Base-by-base conservation (phyloP, 2,329 filamentous ascomycete species). In the Periconia sp. region DNA sequence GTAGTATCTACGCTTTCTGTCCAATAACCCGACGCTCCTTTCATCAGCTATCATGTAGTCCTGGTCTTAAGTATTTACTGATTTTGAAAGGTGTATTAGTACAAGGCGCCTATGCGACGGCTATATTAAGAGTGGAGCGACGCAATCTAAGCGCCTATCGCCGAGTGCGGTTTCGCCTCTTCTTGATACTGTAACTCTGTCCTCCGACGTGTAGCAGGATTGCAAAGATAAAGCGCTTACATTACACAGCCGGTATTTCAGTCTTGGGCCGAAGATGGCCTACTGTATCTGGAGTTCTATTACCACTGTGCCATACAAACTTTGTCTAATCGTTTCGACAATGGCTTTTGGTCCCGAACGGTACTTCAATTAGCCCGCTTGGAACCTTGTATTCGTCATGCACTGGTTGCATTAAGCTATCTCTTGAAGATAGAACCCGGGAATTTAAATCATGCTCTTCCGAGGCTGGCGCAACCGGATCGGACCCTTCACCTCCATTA, bases 401-500 rank as follows among this genome's bases (percentile, higher is more conserved):
- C 75, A 3, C 46, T 75, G n/a, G 59, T 76, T 4, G 73, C 74
- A 6, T 46, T 77, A 4, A 65, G 69, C 3, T 69, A 70, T n/a
- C 62, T 70, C 0, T 68, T 49, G 22, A 47, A 57, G 37, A 53
- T 41, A 40, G 41, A 59, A 24, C 36, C 51, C 12, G 55, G 52
- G 2, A 63, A 47, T 29, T 36, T 60, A 31, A 59, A 53, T 16
- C 52, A 51, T 36, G 49, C 54, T 38, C 46, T 46, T 17, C 33
- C 47, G 5, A 47, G 29, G 4, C 43, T 50, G 11, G 39, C 35
- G 9, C n/a, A 41, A 3, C 40, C 43, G 7, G 46, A 37, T n/a
- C 57, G 53, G 11, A 65, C 65, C 9, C 57, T 67, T 4, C 41
- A 75, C 10, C 51, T 52, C n/a, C 71, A 76, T 36, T 74, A 77